Evolutionary conservation across 2,329 filamentous ascomycete species (phyloP).

Genomic region (Fusarium floridanum): DNA sequence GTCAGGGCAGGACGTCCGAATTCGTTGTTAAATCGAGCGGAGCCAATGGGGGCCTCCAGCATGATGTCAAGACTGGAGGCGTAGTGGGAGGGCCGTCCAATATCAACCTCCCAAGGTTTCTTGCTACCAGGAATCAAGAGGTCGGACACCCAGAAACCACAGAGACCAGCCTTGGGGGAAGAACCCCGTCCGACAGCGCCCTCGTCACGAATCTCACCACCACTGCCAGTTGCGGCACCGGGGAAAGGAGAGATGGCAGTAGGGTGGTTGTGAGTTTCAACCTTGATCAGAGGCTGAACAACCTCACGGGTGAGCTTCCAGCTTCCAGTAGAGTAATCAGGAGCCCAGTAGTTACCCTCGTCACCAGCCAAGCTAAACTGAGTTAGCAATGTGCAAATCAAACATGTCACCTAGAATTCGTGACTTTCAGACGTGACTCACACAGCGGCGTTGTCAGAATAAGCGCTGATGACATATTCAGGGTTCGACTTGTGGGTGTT

Average conservation of each 20-base stretch:
- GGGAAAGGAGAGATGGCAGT: constrained; percentile 94
- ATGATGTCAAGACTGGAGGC: constrained; percentile 97
- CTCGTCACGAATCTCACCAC: constrained; percentile 95
- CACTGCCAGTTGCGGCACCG: constrained; percentile 93
- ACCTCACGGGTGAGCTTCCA: constrained; percentile 90
- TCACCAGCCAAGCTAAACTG: constrained; percentile 52
- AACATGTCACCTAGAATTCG: neutral
- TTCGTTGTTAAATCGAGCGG: constrained; percentile 96
- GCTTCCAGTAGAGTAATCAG: constrained; percentile 85
- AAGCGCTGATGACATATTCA: constrained; percentile 90
- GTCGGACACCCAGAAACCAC: constrained; percentile 96
- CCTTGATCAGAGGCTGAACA: constrained; percentile 91
- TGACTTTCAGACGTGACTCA: constrained; percentile 39
- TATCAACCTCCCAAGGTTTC: constrained; percentile 90
- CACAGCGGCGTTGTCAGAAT: constrained; percentile 98
- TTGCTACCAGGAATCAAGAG: constrained; percentile 86
- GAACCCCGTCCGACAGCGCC: constrained; percentile 94
- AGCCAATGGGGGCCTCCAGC: constrained; percentile 95
- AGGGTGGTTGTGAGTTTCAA: constrained; percentile 98
- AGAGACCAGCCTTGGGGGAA: constrained; percentile 89
- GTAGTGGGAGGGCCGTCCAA: constrained; percentile 91
- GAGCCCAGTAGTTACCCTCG: constrained; percentile 77
- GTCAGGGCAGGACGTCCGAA: constrained; percentile 91
- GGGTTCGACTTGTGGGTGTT: constrained; percentile 91
- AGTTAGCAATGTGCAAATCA: constrained; percentile 8